Base-by-base conservation (phyloP, 2,329 filamentous ascomycete genomes). In the Colletotrichum tanaceti region DNA sequence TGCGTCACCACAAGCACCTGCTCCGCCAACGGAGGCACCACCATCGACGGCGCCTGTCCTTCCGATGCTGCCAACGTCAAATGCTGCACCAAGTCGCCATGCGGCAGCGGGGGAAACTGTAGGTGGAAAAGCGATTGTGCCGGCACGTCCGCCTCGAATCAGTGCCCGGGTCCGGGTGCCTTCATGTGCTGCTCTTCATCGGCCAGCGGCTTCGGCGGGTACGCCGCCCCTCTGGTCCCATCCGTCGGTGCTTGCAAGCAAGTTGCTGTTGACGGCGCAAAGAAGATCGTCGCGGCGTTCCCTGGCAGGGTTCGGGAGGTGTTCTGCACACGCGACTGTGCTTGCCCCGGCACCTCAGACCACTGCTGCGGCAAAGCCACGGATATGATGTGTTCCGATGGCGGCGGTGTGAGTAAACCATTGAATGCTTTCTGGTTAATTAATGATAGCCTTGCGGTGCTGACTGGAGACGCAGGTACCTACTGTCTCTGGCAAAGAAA, bases 51-150 rank as follows among this genome's bases (percentile, higher is more conserved):
- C 20, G 78, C 75, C 39, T 83, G 82, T 70, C 80, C 80, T 5
- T 71, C 74, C 22, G 80, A 82, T 68, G 69, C 77, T 1, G 72
- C 73, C 64, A 72, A 78, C 73, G 73, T 84, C 59, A 78, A 79
- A 65, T 83, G 81, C 77, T 83, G 81, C 75, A 78, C 76, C 72
- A 83, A 83, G 70, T 68, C 79, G 4, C 59, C 68, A 2, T 83
- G 81, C 70, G 73, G 73, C 49, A 74, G 72, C 63, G 74, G 75
- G 22, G 79, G 79, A 52, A 79, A 79, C 73, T 82, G 80, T 66
- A 76, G 77, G 65, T 82, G 77, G 78, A 62, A 70, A 1, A 78
- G 75, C 38, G 78, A 81, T 73, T 83, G 80, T 65, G 75, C 69
- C 28, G 79, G 79, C 53, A 73, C 70, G 28, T 71, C 72, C 14